phyloP scores from a whole-genome alignment of 805 yeast species.

The Yarrowia bubula region DNA sequence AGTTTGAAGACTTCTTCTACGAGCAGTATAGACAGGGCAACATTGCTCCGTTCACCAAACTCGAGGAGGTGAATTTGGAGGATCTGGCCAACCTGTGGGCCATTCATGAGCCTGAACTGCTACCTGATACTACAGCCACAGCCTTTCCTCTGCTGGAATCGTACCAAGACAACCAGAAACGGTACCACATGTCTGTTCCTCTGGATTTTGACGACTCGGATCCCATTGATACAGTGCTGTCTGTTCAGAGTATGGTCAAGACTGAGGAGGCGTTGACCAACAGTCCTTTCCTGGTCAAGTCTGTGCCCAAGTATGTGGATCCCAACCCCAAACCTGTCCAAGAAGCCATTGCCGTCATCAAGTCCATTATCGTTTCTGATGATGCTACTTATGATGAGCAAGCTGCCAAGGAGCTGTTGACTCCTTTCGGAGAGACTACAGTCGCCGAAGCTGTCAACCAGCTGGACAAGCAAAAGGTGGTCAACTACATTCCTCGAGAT shows the following conservation, averaged over 20 bases:
- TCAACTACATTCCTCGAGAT: slow-evolving; percentile 41
- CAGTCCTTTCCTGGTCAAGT: slow-evolving; percentile 64
- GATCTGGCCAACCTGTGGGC: slow-evolving; percentile 66
- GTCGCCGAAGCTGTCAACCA: slow-evolving; percentile 52
- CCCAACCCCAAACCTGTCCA: slow-evolving; percentile 6
- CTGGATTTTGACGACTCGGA: slow-evolving; percentile 1
- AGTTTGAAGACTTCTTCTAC: slow-evolving; percentile 67
- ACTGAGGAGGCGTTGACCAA: slow-evolving; percentile 46
- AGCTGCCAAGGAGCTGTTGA: slow-evolving; percentile 49
- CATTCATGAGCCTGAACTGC: slow-evolving; percentile 45
- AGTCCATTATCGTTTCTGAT: slow-evolving; percentile 58
- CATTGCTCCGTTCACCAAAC: slow-evolving; percentile 40
- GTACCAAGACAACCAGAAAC: slow-evolving; percentile 47
- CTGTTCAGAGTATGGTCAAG: slow-evolving; percentile 17
- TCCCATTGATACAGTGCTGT: neutral
- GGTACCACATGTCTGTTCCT: slow-evolving; percentile 36
- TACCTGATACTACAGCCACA: slow-evolving; percentile 33
- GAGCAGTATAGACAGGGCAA: slow-evolving; percentile 56
- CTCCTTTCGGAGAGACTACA: slow-evolving; percentile 45
- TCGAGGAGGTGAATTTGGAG: slow-evolving; percentile 49
- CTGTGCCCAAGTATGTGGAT: neutral
- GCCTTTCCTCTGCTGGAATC: slow-evolving; percentile 28
- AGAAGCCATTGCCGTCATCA: slow-evolving; percentile 33
- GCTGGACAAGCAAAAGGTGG: slow-evolving; percentile 47
- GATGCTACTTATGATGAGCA: slow-evolving; percentile 48